Conservation (phyloP, 2,329 filamentous ascomycete species). For the Grosmannia clavigera region DNA sequence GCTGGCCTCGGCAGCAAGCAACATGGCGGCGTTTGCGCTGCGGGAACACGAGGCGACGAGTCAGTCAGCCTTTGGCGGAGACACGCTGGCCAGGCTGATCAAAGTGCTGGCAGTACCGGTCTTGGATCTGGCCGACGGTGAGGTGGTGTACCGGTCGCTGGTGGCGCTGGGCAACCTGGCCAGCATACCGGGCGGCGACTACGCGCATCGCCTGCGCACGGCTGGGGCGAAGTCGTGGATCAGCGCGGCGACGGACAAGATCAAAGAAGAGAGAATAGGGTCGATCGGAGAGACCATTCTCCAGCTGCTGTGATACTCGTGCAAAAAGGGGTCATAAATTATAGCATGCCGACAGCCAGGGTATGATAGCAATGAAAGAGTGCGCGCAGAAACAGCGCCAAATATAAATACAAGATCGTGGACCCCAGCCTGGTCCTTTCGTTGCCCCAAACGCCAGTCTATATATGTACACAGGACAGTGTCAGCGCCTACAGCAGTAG, state of each 20-base stretch:
- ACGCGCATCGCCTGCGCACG: conserved; percentile 8
- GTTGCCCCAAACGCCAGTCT: conserved; percentile 1
- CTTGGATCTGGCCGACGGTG: conserved; percentile 56
- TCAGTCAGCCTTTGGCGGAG: conserved; percentile 27
- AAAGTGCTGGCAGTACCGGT: conserved; percentile 52
- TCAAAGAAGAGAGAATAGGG: conserved; percentile 34
- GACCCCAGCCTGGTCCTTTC: background rate
- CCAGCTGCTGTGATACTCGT: background rate
- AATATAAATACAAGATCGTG: background rate
- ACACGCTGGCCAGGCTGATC: conserved; percentile 28
- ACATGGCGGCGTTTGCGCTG: conserved; percentile 65
- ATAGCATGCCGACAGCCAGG: background rate
- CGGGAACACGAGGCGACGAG: conserved; percentile 27
- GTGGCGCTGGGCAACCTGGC: conserved; percentile 70
- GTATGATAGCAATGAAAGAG: background rate
- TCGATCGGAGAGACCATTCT: conserved; percentile 6
- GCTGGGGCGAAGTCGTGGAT: conserved; percentile 24
- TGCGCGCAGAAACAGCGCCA: background rate
- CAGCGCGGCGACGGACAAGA: conserved; percentile 27
- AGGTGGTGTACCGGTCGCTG: conserved; percentile 71
- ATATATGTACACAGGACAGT: conserved; percentile 1
- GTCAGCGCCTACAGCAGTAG: conserved; percentile 20
- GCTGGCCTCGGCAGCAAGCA: conserved; percentile 69
- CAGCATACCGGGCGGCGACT: conserved; percentile 24
- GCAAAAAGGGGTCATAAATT: background rate